Base-by-base conservation (phyloP, 2,329 filamentous ascomycete genomes). In the Phialemonium atrogriseum region DNA sequence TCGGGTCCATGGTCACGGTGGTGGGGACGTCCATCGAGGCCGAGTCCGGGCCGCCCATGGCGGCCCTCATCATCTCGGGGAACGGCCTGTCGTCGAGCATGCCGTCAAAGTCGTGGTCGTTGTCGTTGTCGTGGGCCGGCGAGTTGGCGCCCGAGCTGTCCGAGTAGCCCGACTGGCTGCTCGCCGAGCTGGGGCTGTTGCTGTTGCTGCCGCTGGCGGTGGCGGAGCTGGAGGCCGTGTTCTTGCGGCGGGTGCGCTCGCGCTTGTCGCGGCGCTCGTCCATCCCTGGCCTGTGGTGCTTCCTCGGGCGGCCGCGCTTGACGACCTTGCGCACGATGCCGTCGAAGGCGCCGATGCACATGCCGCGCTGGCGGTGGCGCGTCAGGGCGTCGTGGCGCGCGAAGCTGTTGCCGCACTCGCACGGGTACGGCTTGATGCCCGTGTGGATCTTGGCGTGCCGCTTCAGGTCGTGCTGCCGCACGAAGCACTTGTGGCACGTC, bases 361-460 rank as follows among this genome's bases (percentile, higher is more conserved):
- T 94, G 33, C 89, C 91, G 24, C 91, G 80, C 57, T 96, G 91
- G 33, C 88, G 78, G 55, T 98, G 91, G 34, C 91, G 77, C 14
- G 91, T 96, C 32, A 98, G 71, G 11, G 91, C 91, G 55, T 98
- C 91, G 50, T 96, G 89, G 35, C 91, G 78, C 20, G 89, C 89
- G 54, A 98, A 98, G 44, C 81, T 86, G 58, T 93, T 93, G 35
- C 89, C 87, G 53, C 91, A 98, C 41, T 86, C 79, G 60, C 91
- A 98, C 27, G 85, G 83, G 54, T 95, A 94, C 5, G 89, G 87
- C 64, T 95, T 95, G 60, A 93, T 81, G 30, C 88, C 88, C 1
- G 85, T 94, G 60, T 98, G 91, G 36, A 96, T 98, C 63, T 96
- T 95, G 45, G 88, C 83, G 54, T 98, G 91, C 38, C 91, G 79